Percentiles rank a stretch among this genome's conserved stretches.
These are phyloP conservation scores for Fragilaria crotonensis DNA, from an alignment of 108 stramenopile genomes.

Conservation along the genomic window DNA sequence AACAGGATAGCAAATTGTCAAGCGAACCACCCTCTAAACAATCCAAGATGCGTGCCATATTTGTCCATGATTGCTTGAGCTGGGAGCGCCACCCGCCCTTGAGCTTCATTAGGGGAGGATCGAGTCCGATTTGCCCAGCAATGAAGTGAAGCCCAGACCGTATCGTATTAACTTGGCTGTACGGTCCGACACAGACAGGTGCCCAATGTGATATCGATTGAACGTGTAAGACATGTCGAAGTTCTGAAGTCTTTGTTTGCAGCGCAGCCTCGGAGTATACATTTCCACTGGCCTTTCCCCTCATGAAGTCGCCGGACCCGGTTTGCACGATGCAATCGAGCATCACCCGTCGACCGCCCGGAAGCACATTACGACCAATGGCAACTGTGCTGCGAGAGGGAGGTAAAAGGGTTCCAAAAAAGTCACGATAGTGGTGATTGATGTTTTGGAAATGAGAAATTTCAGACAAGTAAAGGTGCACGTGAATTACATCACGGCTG, in stretches of 20 bases:
- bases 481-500: slow-evolving; percentile 79
- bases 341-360: slow-evolving; percentile 65
- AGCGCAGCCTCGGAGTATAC: slow-evolving; percentile 33
- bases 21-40: slow-evolving; percentile 65
- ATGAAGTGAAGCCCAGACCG: slow-evolving; percentile 71
- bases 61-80: slow-evolving; percentile 75
- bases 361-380: slow-evolving; percentile 50
- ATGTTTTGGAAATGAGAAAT: slow-evolving; percentile 87
- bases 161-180: slow-evolving; percentile 91
- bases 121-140: slow-evolving; percentile 92
- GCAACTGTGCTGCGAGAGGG: slow-evolving; percentile 84
- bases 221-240: slow-evolving; percentile 86
- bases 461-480: slow-evolving; percentile 87
- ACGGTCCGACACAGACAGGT: slow-evolving; percentile 98
- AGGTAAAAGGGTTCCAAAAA: slow-evolving; percentile 65
- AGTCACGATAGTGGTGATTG: slow-evolving; percentile 82
- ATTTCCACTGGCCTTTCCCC: slow-evolving; percentile 17
- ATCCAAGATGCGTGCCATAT: slow-evolving; percentile 74
- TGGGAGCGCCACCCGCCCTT: slow-evolving; percentile 45
- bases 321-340: slow-evolving; percentile 73
- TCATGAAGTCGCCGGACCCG: slow-evolving; percentile 66
- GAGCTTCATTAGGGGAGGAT: slow-evolving; percentile 81
- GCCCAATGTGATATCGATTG: slow-evolving; percentile 94
- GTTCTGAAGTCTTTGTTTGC: slow-evolving; percentile 40
- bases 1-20: slow-evolving; percentile 42